phyloP scores from a whole-genome alignment of 164 flowering plant genomes.

The Umbellularia californica region DNA sequence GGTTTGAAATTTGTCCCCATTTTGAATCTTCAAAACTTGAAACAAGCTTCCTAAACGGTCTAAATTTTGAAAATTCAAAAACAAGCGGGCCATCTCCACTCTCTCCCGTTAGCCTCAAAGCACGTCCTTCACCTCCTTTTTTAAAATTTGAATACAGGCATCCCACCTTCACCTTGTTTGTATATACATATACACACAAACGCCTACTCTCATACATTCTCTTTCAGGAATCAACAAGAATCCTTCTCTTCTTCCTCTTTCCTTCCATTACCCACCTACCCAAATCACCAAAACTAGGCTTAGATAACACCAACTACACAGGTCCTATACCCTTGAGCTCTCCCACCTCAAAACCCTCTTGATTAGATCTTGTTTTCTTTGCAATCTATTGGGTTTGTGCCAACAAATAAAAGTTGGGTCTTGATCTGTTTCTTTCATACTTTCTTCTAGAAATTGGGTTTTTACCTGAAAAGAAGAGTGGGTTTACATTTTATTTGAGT shows the following conservation, averaged over 20 bases:
- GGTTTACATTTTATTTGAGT: not conserved
- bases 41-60: not conserved
- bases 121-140: not conserved
- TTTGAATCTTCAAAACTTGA: not conserved
- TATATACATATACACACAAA: not conserved
- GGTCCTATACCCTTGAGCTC: not conserved
- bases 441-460: not conserved
- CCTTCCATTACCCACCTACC: not conserved
- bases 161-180: not conserved
- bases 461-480: not conserved
- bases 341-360: not conserved
- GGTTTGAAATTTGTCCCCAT: not conserved
- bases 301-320: too few species aligned
- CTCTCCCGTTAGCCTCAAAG: not conserved
- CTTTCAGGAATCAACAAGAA: not conserved
- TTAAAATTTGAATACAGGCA: not conserved
- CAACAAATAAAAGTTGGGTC: not conserved
- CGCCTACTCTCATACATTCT: not conserved
- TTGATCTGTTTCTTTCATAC: not conserved
- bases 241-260: not conserved
- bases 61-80: not conserved
- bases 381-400: not conserved
- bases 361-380: too few species aligned
- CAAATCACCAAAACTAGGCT: not conserved
- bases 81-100: not conserved